Base-by-base conservation (phyloP, 208 protist species). In the Leishmania aethiopica region DNA sequence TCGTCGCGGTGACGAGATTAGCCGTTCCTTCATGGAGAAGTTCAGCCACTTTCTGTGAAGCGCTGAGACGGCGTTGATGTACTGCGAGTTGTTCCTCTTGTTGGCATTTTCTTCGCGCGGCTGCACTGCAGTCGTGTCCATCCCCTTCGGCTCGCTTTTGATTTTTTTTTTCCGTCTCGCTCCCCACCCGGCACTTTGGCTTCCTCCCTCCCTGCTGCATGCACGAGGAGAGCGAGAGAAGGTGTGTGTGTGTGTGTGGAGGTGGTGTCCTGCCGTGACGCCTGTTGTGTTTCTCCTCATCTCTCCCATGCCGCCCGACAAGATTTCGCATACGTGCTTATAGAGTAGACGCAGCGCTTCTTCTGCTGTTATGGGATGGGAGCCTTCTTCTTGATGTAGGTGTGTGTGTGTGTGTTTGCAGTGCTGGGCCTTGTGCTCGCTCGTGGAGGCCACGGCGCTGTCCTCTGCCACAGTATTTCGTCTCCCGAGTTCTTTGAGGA, bases 1-100 rank as follows among this genome's bases (percentile, higher is more conserved):
- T 19, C 78, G 51, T 25, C 89, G 92, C 47, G 91, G 90, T 0
- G 86, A 80, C 11, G 92, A 86, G 62, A 89, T 97, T 42, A 69
- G 70, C n/a, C 85, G 86, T 40, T 42, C 80, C 28, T 96, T 84
- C 82, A 85, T 94, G 67, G 79, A 86, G 73, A 83, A 92, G 45
- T 90, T 92, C 77, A 55, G 35, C 59, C 49, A 78, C 70, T 55
- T 91, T 87, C 77, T 93, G 87, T 87, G 75, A 87, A 22, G 47
- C 47, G 13, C 32, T 1, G 37, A 37, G 62, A 40, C 62, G 28
- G 10, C 70, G 70, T 22, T 15, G 70, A 32, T 35, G 5, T 74
- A 35, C 11, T 37, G 45, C 28, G 3, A 28, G 42, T 19, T 51
- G 15, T 74, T 32, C 70, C 4, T 13, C 6, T 35, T 32, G 2